Base-by-base conservation (phyloP, 495 filamentous ascomycete species). In the Venustampulla echinocandica region DNA sequence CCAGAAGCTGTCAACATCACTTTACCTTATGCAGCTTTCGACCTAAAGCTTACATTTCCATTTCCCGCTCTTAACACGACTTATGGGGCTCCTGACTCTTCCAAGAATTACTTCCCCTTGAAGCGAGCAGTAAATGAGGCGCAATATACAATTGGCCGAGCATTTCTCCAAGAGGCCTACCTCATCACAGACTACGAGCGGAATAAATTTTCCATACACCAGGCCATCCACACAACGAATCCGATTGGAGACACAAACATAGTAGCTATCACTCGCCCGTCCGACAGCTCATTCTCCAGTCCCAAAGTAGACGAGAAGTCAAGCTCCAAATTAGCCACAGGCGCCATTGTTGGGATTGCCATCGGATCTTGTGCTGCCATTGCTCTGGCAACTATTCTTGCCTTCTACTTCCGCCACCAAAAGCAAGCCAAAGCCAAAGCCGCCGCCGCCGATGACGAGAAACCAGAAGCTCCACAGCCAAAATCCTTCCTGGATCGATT, bases 81-180 rank as follows among this genome's bases (percentile, higher is more conserved):
- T 25, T 73, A 62, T 48, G 65, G 63, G 7, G 32, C 36, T 15
- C 13, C 15, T 15, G 59, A 67, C 43, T 53, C 65, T 6, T 60
- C 65, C 41, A 50, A 72, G 14, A 67, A 71, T 14, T 85, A 85
- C 59, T 84, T 88, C 50, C 79, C 82, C 17, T 62, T 85, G 17
- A 67, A 73, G 44, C 60, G 64, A 35, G 65, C 71, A 19, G 59
- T 64, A 19, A 69, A 75, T 55, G 59, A 63, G 17, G 73, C 70
- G n/a, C 69, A 78, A 46, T 69, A 73, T 50, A 76, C 77, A n/a
- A 69, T 86, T 49, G 82, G 82, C n/a, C 74, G 82, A 21, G 61
- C 67, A 2, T 86, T 86, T 52, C 67, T 86, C 46, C 82, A 86
- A 63, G 82, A 85, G 60, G 72, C 77, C 13, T 86, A 86, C 49